These are phyloP conservation scores for Allomyces javanicus DNA, from an alignment of 192 early-diverging fungal species.

Conservation along the genomic window DNA sequence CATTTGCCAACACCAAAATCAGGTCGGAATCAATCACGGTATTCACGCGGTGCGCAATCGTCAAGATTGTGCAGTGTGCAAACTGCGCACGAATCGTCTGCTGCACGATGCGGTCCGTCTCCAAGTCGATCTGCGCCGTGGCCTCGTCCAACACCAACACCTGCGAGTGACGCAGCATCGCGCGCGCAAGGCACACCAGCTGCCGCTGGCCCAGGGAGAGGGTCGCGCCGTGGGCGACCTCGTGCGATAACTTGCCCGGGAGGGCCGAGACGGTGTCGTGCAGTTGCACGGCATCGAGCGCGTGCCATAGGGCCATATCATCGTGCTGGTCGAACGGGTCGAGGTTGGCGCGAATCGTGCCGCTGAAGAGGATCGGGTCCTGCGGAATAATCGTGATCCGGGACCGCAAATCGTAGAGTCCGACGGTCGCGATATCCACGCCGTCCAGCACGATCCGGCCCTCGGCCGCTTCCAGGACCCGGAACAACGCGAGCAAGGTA, in stretches of 20 bases:
- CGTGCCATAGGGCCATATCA: constrained; percentile 28
- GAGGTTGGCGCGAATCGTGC: constrained; percentile 45
- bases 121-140: constrained; percentile 29
- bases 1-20: constrained; percentile 47
- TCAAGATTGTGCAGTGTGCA: constrained; percentile 34
- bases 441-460: constrained; percentile 17
- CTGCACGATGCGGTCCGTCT: constrained; percentile 49
- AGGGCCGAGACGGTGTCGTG: background rate
- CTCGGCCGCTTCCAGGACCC: constrained; percentile 13
- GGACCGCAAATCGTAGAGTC: constrained; percentile 19
- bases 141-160: constrained; percentile 63
- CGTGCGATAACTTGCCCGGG: background rate
- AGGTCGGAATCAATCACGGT: constrained; percentile 47
- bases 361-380: constrained; percentile 41
- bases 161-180: constrained; percentile 22
- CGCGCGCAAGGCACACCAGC: constrained; percentile 37
- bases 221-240: constrained; percentile 11
- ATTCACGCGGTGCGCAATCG: constrained; percentile 60
- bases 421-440: constrained; percentile 3
- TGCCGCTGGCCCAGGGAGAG: constrained; percentile 38
- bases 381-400: constrained; percentile 53
- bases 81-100: constrained; percentile 36
- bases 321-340: constrained; percentile 35
- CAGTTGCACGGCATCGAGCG: constrained; percentile 6
- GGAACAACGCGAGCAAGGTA: constrained; percentile 5